Percentiles rank a stretch among this genome's conserved stretches.
Conservation (phyloP, 352 stramenopile species). For the Hyphochytrium catenoides region DNA sequence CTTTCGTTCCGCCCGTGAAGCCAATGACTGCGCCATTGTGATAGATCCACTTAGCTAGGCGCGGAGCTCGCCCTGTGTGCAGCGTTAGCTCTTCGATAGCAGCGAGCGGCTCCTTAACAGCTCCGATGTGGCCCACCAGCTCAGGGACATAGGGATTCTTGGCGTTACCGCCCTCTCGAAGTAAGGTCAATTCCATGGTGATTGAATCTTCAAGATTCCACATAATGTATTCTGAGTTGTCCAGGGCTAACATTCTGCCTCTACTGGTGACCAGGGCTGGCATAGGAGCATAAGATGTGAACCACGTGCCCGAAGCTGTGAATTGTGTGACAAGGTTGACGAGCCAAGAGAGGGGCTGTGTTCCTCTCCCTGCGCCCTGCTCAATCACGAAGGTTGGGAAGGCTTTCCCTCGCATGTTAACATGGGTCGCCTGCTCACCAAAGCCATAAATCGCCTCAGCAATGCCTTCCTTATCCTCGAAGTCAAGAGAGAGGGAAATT, state of each 20-base stretch:
- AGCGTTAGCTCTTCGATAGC: slow-evolving; percentile 4
- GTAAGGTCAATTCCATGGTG: not conserved
- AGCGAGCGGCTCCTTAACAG: too few relatives aligned
- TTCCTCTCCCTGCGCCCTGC: slow-evolving; percentile 15
- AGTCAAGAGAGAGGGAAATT: too few relatives aligned
- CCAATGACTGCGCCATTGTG: slow-evolving; percentile 15
- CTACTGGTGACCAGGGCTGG: slow-evolving; percentile 13
- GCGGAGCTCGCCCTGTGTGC: slow-evolving; percentile 11
- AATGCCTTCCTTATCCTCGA: too few relatives aligned
- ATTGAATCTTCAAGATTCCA: slow-evolving; percentile 14
- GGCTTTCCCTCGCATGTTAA: too few relatives aligned
- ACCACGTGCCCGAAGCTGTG: slow-evolving; percentile 3
- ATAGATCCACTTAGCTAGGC: slow-evolving; percentile 16
- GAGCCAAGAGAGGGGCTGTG: slow-evolving; percentile 13
- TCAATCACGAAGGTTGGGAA: too few relatives aligned
- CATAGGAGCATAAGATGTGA: slow-evolving; percentile 16
- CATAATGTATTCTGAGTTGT: slow-evolving; percentile 6
- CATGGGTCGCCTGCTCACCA: too few relatives aligned
- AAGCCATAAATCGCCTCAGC: too few relatives aligned
- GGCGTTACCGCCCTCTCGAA: not conserved
- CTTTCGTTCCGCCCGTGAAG: slow-evolving; percentile 12
- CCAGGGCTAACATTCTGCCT: slow-evolving; percentile 9
- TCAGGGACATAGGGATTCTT: slow-evolving; percentile 6
- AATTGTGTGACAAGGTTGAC: slow-evolving; percentile 9
- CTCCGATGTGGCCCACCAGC: too few relatives aligned